Evolutionary conservation across 805 yeast species (phyloP).

Genomic region (Wickerhamomyces sydowiorum): DNA sequence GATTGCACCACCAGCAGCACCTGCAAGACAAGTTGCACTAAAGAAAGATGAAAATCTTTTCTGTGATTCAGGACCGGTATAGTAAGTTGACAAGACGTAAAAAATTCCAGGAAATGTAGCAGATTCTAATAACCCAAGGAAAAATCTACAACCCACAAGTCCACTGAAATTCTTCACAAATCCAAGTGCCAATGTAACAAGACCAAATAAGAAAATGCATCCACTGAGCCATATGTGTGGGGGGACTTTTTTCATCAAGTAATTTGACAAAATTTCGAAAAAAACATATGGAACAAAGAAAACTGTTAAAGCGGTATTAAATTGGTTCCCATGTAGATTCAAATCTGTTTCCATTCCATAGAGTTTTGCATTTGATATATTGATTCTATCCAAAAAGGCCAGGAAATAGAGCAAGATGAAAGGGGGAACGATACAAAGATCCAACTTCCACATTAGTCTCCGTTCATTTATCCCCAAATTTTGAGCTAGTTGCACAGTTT

Average conservation of each 20-base stretch:
- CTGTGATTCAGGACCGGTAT: constrained; percentile 43
- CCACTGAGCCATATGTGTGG: constrained; percentile 32
- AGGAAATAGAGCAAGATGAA: constrained; percentile 69
- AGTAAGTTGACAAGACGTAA: constrained; percentile 42
- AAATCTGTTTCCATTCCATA: constrained; percentile 61
- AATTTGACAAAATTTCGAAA: constrained; percentile 33
- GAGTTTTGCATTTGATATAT: constrained; percentile 74
- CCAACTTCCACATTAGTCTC: constrained; percentile 58
- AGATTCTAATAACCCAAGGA: constrained; percentile 49
- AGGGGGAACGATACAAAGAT: constrained; percentile 68
- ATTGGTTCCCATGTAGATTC: constrained; percentile 37
- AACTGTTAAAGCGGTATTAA: constrained; percentile 39
- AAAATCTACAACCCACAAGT: constrained; percentile 41
- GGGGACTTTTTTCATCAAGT: constrained; percentile 31
- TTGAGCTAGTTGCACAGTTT: constrained; percentile 32
- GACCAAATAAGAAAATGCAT: constrained; percentile 32
- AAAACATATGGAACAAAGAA: constrained; percentile 41
- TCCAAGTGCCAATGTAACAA: constrained; percentile 36
- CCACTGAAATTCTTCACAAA: constrained; percentile 39
- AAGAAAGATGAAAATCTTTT: constrained; percentile 42
- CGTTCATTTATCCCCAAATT: constrained; percentile 47
- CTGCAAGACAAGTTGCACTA: constrained; percentile 46
- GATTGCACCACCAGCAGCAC: constrained; percentile 52
- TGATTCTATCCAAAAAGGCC: constrained; percentile 76
- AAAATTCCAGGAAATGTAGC: constrained; percentile 47